Evolutionary conservation across 225 moss, liverwort and hornwort species (phyloP).

Genomic region (Physcomitrellopsis africana): DNA sequence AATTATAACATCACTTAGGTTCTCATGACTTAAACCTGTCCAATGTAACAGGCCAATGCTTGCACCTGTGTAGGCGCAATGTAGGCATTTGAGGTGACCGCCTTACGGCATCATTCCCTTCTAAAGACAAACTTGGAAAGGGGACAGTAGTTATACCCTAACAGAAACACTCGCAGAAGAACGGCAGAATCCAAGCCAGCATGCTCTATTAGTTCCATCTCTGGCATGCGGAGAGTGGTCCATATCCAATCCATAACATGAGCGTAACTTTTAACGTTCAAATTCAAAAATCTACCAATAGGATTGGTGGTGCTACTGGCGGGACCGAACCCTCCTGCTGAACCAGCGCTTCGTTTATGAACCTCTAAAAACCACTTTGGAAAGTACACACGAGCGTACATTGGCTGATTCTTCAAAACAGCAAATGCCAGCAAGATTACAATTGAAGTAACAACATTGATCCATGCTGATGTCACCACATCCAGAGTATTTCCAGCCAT

Average conservation of each 20-base stretch:
- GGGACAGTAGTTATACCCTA: constrained; percentile 52
- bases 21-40: background rate
- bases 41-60: background rate
- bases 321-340: constrained; percentile 23
- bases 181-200: constrained; percentile 84
- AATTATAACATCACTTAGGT: background rate
- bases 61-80: too few species aligned
- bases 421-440: constrained; percentile 57
- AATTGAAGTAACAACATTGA: constrained; percentile 65
- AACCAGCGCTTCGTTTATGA: constrained; percentile 50
- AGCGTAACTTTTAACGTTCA: constrained; percentile 68
- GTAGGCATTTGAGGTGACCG: background rate
- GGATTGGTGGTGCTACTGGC: constrained; percentile 26
- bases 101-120: background rate
- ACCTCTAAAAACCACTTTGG: constrained; percentile 69
- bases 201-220: constrained; percentile 74
- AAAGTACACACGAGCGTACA: constrained; percentile 83
- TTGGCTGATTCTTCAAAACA: constrained; percentile 80
- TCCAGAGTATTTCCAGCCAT: constrained; percentile 68
- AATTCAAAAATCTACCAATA: constrained; percentile 69
- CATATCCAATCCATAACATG: constrained; percentile 94
- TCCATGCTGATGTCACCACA: constrained; percentile 71
- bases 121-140: background rate
- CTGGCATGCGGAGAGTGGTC: constrained; percentile 77
- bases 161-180: constrained; percentile 68